Base-by-base conservation (phyloP, 2,329 filamentous ascomycete genomes). In the Neonectria ditissima region DNA sequence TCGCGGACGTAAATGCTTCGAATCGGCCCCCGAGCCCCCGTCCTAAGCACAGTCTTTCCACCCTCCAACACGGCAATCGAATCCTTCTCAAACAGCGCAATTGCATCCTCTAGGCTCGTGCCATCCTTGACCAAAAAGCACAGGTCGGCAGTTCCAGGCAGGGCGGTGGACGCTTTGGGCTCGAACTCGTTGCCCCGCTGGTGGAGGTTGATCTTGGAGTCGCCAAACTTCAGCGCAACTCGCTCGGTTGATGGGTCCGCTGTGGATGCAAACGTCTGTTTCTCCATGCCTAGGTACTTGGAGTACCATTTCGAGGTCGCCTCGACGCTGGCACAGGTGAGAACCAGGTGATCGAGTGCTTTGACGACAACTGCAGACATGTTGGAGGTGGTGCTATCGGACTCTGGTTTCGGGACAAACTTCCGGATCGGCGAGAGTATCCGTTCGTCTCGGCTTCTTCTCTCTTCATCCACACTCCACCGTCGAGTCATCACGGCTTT, bases 161-260 rank as follows among this genome's bases (percentile, higher is more conserved):
- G 78, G 0, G 86, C 86, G 11, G 76, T 80, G 4, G 72, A 71
- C 0, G 87, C 87, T 70, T 88, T 89, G 3, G 87, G 87, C 62
- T 87, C 85, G 66, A 89, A 89, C 63, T 89, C 87, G 14, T 80
- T 81, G 7, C 86, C 87, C 11, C 78, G 77, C 66, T 86, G 80
- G 69, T 90, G 87, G 2, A 90, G 80, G 63, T 90, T 90, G 61
- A 90, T 86, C 75, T 90, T 90, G 65, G 88, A 86, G 1, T 67
- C 71, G 34, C 87, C 88, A 67, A 89, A 90, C 5, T 80, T 76
- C 16, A 90, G 79, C 0, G 86, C 86, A 62, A 86, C 81, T 13
- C 87, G 82, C 24, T 48, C 45, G 4, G 54, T 48, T 2, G 79
- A 74, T 14, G 78, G 65, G 16, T 74, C 78, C 6, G 76, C 65